phyloP scores from a whole-genome alignment of 2,329 filamentous ascomycete species.

The Phaeosphaeriaceae sp. region DNA sequence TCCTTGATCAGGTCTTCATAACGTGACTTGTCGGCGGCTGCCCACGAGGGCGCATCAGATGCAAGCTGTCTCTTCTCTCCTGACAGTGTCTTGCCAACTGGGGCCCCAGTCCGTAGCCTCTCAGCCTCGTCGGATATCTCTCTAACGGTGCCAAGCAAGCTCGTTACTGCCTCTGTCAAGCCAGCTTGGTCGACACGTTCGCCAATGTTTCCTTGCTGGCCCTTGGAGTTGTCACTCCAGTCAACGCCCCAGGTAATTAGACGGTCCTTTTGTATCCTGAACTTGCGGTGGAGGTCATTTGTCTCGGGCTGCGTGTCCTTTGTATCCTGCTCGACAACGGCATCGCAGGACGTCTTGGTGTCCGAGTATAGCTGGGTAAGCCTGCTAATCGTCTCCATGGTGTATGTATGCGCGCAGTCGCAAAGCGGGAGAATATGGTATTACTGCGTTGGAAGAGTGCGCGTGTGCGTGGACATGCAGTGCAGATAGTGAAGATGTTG shows the following conservation, averaged over 20 bases:
- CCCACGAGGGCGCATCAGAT: constrained; percentile 45
- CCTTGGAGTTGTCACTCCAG: constrained; percentile 72
- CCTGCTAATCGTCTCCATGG: constrained; percentile 46
- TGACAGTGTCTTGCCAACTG: constrained; percentile 41
- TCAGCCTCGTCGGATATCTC: constrained; percentile 80
- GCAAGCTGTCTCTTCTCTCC: constrained; percentile 45
- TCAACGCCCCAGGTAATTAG: constrained; percentile 80
- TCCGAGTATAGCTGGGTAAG: constrained; percentile 72
- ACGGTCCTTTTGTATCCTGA: constrained; percentile 80
- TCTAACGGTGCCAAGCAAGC: constrained; percentile 80
- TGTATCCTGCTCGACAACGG: constrained; percentile 66
- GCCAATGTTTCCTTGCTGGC: constrained; percentile 71
- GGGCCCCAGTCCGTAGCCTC: constrained; percentile 66
- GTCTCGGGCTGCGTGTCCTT: constrained; percentile 70
- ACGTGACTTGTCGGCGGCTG: constrained; percentile 72
- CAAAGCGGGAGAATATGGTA: constrained; percentile 9
- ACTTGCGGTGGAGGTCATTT: constrained; percentile 74
- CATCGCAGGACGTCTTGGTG: constrained; percentile 78
- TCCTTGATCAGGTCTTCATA: constrained; percentile 78
- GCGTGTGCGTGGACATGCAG: constrained; percentile 22
- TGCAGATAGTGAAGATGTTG: too few species aligned
- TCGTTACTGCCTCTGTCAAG: constrained; percentile 76
- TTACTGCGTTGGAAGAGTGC: constrained; percentile 20
- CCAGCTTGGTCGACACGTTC: constrained; percentile 71
- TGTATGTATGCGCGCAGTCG: constrained; percentile 10